Conservation (phyloP, 2,329 filamentous ascomycete species). For the Colletotrichum godetiae region DNA sequence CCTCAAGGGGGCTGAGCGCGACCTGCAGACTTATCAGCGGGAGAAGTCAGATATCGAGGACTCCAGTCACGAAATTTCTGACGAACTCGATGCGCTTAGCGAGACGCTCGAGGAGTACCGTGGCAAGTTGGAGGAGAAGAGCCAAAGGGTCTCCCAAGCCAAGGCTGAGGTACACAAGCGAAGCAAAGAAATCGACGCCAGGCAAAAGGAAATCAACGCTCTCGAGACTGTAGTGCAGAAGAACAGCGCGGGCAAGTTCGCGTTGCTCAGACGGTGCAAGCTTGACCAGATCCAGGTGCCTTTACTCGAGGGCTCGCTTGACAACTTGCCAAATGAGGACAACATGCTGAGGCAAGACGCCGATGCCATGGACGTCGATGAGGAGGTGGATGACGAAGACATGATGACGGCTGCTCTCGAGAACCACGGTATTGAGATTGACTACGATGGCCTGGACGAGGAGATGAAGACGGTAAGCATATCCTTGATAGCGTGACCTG, state of each 20-base stretch:
- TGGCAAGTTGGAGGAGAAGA: conserved; percentile 74
- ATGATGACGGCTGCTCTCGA: conserved; percentile 76
- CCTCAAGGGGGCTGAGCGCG: conserved; percentile 72
- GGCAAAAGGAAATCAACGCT: conserved; percentile 78
- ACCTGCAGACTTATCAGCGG: conserved; percentile 76
- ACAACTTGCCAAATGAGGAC: conserved; percentile 89
- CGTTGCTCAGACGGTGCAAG: conserved; percentile 87
- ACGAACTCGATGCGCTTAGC: conserved; percentile 80
- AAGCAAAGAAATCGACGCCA: conserved; percentile 82
- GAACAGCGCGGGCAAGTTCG: conserved; percentile 85
- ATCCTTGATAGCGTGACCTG: background rate
- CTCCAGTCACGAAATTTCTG: conserved; percentile 77
- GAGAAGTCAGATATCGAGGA: conserved; percentile 82
- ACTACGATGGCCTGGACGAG: conserved; percentile 85
- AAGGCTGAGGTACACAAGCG: conserved; percentile 85
- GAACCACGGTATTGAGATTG: conserved; percentile 90
- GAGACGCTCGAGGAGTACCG: conserved; percentile 78
- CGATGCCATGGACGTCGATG: conserved; percentile 94
- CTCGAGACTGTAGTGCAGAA: conserved; percentile 90
- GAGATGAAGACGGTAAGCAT: conserved; percentile 79
- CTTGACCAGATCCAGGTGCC: conserved; percentile 93
- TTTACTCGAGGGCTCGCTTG: conserved; percentile 79
- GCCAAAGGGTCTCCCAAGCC: conserved; percentile 80
- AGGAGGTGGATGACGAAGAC: conserved; percentile 68
- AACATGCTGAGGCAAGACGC: conserved; percentile 79